phyloP scores from a whole-genome alignment of 2,329 filamentous ascomycete genomes.

The Ramularia collo-cygni region DNA sequence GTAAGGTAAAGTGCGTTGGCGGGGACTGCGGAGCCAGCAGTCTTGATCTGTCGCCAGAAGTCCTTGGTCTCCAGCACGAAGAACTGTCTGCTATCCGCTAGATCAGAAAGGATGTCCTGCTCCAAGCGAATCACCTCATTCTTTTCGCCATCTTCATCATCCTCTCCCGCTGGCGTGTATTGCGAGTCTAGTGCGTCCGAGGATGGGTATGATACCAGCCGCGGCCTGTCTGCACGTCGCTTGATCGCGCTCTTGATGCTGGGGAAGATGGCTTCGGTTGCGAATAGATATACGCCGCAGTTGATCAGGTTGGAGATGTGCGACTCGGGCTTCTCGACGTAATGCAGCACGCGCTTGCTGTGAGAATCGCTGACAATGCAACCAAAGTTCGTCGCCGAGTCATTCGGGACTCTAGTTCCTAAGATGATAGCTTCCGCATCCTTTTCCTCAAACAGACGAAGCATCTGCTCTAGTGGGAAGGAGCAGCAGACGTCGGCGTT shows the following conservation, averaged over 20 bases:
- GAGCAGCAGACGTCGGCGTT: conserved; percentile 99
- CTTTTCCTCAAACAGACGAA: conserved; percentile 86
- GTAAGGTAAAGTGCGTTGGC: conserved; percentile 95
- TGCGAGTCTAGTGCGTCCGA: conserved; percentile 78
- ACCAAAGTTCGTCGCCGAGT: conserved; percentile 91
- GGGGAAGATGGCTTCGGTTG: conserved; percentile 92
- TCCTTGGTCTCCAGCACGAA: conserved; percentile 98
- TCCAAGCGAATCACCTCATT: conserved; percentile 89
- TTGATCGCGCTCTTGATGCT: conserved; percentile 92
- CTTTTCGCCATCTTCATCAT: conserved; percentile 67
- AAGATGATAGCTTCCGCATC: conserved; percentile 95
- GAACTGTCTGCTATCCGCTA: conserved; percentile 96
- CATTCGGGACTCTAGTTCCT: conserved; percentile 82
- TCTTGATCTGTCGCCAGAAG: conserved; percentile 99
- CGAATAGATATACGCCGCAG: conserved; percentile 97
- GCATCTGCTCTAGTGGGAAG: conserved; percentile 93
- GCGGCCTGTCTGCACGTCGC: conserved; percentile 83
- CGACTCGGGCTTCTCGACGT: conserved; percentile 97
- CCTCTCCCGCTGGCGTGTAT: conserved; percentile 53
- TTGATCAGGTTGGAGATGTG: conserved; percentile 99
- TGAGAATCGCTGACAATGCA: conserved; percentile 94
- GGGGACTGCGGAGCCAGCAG: conserved; percentile 90
- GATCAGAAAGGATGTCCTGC: conserved; percentile 91
- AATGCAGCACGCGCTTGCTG: conserved; percentile 92
- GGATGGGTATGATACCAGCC: conserved; percentile 89